Conservation (phyloP, 495 filamentous ascomycete species). For the Penicillium nucicola region DNA sequence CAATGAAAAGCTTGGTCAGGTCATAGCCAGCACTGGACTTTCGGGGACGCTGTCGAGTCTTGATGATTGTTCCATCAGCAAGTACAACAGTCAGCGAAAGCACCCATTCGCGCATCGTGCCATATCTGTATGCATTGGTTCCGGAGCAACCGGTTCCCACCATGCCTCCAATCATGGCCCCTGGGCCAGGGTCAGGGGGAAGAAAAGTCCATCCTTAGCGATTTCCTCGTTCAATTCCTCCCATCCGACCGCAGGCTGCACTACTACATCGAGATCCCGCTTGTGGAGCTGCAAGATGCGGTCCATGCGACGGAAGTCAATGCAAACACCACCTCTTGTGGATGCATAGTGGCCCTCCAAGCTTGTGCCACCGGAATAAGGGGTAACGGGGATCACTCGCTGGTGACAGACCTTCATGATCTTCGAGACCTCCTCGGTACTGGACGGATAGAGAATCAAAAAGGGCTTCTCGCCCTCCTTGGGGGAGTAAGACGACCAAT, state of each 20-base stretch:
- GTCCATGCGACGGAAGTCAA: constrained; percentile 65
- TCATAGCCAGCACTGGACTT: constrained; percentile 69
- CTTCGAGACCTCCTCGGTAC: constrained; percentile 53
- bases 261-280: constrained; percentile 60
- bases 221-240: constrained; percentile 59
- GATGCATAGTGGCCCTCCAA: constrained; percentile 62
- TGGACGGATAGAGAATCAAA: constrained; percentile 48
- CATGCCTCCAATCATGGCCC: constrained; percentile 69
- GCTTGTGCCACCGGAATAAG: constrained; percentile 62
- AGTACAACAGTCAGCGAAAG: constrained; percentile 61
- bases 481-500: constrained; percentile 79
- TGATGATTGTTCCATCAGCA: constrained; percentile 63
- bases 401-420: constrained; percentile 64
- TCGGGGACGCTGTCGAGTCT: constrained; percentile 61
- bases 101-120: constrained; percentile 70
- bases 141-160: constrained; percentile 64
- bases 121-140: constrained; percentile 66
- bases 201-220: constrained; percentile 55
- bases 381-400: constrained; percentile 59
- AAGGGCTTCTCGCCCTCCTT: constrained; percentile 46
- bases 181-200: constrained; percentile 67
- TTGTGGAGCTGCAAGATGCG: constrained; percentile 54
- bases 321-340: constrained; percentile 59
- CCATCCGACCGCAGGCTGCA: constrained; percentile 67
- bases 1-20: constrained; percentile 60